These are phyloP conservation scores for Malus domestica DNA, from an alignment of 306 rosid genomes.

Conservation along the genomic window DNA sequence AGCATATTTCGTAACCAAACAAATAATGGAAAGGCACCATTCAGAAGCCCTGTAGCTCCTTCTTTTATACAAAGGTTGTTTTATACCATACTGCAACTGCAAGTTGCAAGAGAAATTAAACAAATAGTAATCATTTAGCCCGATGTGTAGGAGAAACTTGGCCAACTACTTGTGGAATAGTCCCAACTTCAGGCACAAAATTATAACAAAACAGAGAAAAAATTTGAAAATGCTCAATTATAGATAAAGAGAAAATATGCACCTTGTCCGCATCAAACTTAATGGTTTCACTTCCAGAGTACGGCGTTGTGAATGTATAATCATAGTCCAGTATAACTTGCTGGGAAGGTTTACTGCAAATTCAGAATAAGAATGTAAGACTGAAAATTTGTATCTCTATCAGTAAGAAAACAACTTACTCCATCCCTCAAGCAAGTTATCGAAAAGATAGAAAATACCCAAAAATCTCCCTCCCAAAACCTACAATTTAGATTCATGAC, in stretches of 20 bases:
- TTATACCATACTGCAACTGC: background rate
- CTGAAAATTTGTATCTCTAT: constrained; percentile 1
- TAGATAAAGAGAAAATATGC: constrained; percentile 12
- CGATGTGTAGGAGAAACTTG: background rate
- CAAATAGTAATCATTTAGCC: background rate
- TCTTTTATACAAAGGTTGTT: background rate
- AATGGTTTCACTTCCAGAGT: constrained; percentile 66
- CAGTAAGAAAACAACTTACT: background rate
- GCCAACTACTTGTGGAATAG: background rate
- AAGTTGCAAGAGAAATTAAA: background rate
- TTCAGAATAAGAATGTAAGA: constrained; percentile 29
- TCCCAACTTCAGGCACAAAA: background rate
- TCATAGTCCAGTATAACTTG: constrained; percentile 89
- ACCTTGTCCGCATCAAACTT: constrained; percentile 53
- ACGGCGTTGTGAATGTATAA: constrained; percentile 91
- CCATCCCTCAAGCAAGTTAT: background rate
- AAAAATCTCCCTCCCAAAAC: background rate
- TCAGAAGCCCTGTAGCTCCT: background rate
- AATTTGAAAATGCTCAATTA: background rate
- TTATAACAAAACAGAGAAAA: background rate
- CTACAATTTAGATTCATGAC: background rate
- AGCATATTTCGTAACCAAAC: background rate
- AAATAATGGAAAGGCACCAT: background rate
- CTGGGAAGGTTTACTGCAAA: constrained; percentile 81
- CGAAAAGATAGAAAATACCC: background rate